phyloP scores from a whole-genome alignment of 805 yeast species.

The Yarrowia sp. region DNA sequence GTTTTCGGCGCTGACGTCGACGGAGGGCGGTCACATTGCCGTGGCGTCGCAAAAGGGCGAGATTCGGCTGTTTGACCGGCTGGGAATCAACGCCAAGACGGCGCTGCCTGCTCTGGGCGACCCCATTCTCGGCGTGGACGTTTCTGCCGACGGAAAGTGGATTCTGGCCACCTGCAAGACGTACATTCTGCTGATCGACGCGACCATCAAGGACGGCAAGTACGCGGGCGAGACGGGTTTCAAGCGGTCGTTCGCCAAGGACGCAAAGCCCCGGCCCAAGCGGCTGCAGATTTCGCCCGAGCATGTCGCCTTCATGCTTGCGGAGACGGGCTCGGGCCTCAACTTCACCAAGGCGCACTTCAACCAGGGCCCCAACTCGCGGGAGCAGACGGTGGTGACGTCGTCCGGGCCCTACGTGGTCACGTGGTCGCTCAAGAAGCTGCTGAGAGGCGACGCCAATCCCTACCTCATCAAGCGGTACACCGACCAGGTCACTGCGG shows the following conservation, averaged over 20 bases:
- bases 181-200: slow-evolving; percentile 68
- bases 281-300: slow-evolving; percentile 68
- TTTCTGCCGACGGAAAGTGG: slow-evolving; percentile 78
- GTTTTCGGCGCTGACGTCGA: slow-evolving; percentile 64
- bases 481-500: slow-evolving; percentile 62
- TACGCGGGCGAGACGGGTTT: slow-evolving; percentile 63
- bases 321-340: slow-evolving; percentile 49
- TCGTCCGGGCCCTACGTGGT: slow-evolving; percentile 81
- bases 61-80: slow-evolving; percentile 64
- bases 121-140: slow-evolving; percentile 61
- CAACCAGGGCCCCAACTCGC: slow-evolving; percentile 63
- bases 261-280: slow-evolving; percentile 65
- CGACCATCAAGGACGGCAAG: slow-evolving; percentile 59
- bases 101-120: slow-evolving; percentile 82
- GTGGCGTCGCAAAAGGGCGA: slow-evolving; percentile 76
- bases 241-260: slow-evolving; percentile 59
- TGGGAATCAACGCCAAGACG: slow-evolving; percentile 77
- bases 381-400: slow-evolving; percentile 70
- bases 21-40: slow-evolving; percentile 70
- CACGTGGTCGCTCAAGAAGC: slow-evolving; percentile 69
- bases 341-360: slow-evolving; percentile 72
- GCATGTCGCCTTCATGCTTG: slow-evolving; percentile 61
- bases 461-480: slow-evolving; percentile 67
- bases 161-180: slow-evolving; percentile 74
- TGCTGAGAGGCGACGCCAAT: slow-evolving; percentile 51